Percentiles rank a stretch among this genome's conserved stretches.
These are phyloP conservation scores for Backusella liffmaniae DNA, from an alignment of 192 early-diverging fungal species.

Conservation along the genomic window DNA sequence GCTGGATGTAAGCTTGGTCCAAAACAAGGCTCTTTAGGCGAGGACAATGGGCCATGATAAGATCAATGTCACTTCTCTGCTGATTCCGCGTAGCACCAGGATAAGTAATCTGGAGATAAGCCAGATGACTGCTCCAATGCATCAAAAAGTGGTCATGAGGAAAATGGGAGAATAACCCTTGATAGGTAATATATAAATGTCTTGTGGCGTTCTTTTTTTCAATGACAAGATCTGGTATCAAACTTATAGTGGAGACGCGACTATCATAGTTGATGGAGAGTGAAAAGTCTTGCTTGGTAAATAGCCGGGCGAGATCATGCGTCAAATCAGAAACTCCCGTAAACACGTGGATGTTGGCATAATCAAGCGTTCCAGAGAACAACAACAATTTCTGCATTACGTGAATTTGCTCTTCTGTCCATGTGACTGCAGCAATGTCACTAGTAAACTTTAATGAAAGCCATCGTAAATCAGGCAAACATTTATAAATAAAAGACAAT, in stretches of 20 bases:
- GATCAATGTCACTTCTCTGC: neutral
- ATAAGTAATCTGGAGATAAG: neutral
- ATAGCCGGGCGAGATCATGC: neutral
- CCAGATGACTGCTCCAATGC: neutral
- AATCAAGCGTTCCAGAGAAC: neutral
- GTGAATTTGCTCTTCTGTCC: neutral
- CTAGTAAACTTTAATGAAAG: neutral
- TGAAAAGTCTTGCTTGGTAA: neutral
- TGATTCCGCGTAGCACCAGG: neutral
- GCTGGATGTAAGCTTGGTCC: neutral
- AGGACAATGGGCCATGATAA: neutral
- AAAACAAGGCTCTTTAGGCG: neutral
- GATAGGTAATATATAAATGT: neutral
- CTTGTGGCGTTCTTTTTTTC: neutral
- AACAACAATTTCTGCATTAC: neutral
- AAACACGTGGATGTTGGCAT: neutral
- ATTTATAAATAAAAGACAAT: neutral
- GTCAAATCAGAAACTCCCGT: neutral
- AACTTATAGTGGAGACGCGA: neutral
- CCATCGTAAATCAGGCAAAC: neutral
- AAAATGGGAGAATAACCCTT: neutral
- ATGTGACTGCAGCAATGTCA: neutral
- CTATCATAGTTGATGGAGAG: neutral
- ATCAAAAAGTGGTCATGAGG: neutral
- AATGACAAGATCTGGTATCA: neutral